A percentile compares a stretch with the other conserved stretches of the same genome.
Conservation (phyloP, 768 basidiomycete genomes). For the Boletus sp. region DNA sequence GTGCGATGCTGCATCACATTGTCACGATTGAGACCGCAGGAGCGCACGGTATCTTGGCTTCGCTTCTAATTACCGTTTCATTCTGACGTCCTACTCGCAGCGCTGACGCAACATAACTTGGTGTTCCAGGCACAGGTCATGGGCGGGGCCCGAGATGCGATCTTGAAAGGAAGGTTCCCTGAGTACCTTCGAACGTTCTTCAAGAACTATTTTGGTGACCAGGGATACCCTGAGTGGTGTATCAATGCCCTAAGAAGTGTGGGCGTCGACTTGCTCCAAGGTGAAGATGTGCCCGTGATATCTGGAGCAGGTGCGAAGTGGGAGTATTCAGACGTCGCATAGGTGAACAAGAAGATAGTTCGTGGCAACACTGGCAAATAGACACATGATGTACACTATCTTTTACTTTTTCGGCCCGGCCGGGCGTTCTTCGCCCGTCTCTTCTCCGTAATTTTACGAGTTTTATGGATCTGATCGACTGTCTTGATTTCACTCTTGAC, state of each 20-base stretch:
- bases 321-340: conserved; percentile 63
- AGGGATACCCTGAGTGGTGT: conserved; percentile 87
- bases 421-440: conserved; percentile 81
- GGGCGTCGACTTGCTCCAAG: conserved; percentile 77
- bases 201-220: conserved; percentile 67
- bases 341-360: conserved; percentile 1
- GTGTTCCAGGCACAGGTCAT: conserved; percentile 86
- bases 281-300: conserved; percentile 47
- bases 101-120: conserved; percentile 79
- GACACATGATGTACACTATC: conserved; percentile 16
- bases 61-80: conserved; percentile 18
- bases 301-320: conserved; percentile 70
- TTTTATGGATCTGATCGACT: conserved; percentile 82
- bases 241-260: conserved; percentile 81
- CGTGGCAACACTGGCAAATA: background rate
- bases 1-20: conserved; percentile 74
- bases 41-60: conserved; percentile 65
- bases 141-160: conserved; percentile 82
- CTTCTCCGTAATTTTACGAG: conserved; percentile 61
- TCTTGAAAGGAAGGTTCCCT: conserved; percentile 75
- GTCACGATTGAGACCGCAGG: conserved; percentile 78
- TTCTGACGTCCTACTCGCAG: conserved; percentile 37
- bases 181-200: conserved; percentile 77
- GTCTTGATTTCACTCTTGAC: conserved; percentile 85
- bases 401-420: conserved; percentile 42